Base-by-base conservation (phyloP, 2,329 filamentous ascomycete species). In the Lachnum nothofagi region DNA sequence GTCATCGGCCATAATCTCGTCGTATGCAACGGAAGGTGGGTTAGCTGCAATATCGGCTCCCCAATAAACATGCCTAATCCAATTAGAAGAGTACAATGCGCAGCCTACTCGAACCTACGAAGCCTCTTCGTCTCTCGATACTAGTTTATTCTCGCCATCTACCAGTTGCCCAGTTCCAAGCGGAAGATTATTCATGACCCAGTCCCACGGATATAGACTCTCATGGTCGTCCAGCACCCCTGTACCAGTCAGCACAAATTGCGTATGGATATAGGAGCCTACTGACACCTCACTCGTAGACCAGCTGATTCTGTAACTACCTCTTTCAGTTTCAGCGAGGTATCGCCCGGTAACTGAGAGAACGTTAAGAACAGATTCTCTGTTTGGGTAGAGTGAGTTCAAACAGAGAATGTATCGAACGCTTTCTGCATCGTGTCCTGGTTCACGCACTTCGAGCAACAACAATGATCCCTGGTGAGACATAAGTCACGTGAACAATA, bases 371-470 rank as follows among this genome's bases (percentile, higher is more conserved):
- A 51, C 38, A 34, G 54, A 12, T 22, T 44, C 42, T 24, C 14
- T 46, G 42, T 10, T 31, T 29, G 35, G 20, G 10, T 27, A 12
- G 12, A 42, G 33, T 8, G n/a, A 12, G 17, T n/a, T 60, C 71
- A 57, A 64, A 86, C 80, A 48, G 76, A 72, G 58, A 88, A 88
- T 0, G 82, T 87, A 60, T 88, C 77, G 47, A 86, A 73, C 43
- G 78, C 76, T 22, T 84, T 72, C 66, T 91, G 86, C 65, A 75
- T 80, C 4, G 86, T 91, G 52, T 82, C 78, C 48, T 78, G 77
- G 65, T 89, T 83, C 20, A 86, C 74, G 62, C 86, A 90, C 51
- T 70, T 65, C 1, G 66, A 59, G 62, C 86, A 91, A 50, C 81
- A 83, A 61, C 86, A 91, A 60, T 88, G 85, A 59, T 90, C 86